phyloP scores from a whole-genome alignment of 306 rosid genomes.

The Amphicarpaea edgeworthii region DNA sequence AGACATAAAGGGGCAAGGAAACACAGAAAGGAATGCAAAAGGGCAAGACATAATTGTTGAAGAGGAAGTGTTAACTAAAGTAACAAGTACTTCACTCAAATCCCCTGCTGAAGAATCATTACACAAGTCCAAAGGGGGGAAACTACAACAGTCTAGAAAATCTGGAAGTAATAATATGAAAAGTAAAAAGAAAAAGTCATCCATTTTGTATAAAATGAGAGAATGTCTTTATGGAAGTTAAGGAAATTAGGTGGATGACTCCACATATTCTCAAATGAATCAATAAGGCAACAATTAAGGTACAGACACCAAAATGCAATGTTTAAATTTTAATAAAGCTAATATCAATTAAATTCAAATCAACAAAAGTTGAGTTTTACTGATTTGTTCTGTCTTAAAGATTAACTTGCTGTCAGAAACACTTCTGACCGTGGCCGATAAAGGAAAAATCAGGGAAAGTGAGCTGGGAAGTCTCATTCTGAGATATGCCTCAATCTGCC shows the following conservation, averaged over 20 bases:
- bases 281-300: conserved; percentile 30
- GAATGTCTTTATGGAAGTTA: conserved; percentile 38
- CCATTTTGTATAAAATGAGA: conserved; percentile 45
- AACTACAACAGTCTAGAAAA: conserved; percentile 47
- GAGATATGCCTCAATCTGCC: conserved; percentile 34
- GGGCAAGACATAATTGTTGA: conserved; percentile 25
- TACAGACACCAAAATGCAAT: conserved; percentile 24
- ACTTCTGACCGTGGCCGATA: conserved; percentile 33
- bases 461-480: conserved; percentile 21
- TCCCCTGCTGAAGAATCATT: conserved; percentile 32
- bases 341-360: conserved; percentile 23
- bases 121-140: conserved; percentile 32
- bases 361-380: conserved; percentile 30
- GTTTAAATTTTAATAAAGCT: conserved; percentile 41
- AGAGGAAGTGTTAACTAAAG: conserved; percentile 22
- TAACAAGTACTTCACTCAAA: conserved; percentile 33
- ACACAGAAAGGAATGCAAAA: conserved; percentile 26
- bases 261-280: conserved; percentile 17
- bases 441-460: conserved; percentile 5
- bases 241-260: conserved; percentile 43
- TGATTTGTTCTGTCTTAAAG: conserved; percentile 5
- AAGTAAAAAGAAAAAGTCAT: conserved; percentile 36
- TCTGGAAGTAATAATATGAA: conserved; percentile 27
- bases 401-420: conserved; percentile 18
- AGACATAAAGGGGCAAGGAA: conserved; percentile 12